Evolutionary conservation across 768 basidiomycete species (phyloP).

Genomic region (Floccularia luteovirens): DNA sequence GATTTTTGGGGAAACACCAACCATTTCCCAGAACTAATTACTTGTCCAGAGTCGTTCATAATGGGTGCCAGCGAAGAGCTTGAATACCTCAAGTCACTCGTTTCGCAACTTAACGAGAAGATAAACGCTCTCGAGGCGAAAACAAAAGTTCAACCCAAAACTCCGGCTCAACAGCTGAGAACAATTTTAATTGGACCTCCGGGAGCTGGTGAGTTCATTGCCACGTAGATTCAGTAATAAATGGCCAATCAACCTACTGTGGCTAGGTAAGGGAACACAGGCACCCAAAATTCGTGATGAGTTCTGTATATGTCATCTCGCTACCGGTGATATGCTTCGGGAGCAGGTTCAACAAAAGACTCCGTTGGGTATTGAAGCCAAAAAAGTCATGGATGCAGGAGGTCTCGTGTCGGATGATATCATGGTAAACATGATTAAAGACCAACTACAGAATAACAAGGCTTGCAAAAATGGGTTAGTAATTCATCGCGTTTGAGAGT

Average conservation of each 20-base stretch:
- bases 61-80: constrained; percentile 77
- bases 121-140: constrained; percentile 72
- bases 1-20: constrained; percentile 8
- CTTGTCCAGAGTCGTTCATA: too few relatives aligned
- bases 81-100: constrained; percentile 91
- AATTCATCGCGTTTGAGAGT: background rate
- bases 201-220: constrained; percentile 71
- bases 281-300: constrained; percentile 88
- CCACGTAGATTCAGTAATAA: background rate
- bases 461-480: constrained; percentile 93
- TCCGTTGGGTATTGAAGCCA: constrained; percentile 81
- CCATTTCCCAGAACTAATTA: background rate
- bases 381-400: constrained; percentile 96
- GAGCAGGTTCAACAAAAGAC: constrained; percentile 89
- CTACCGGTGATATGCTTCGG: constrained; percentile 98
- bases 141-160: constrained; percentile 43
- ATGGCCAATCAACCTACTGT: constrained; percentile 4
- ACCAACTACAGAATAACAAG: constrained; percentile 90
- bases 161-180: constrained; percentile 74
- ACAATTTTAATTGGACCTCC: constrained; percentile 95
- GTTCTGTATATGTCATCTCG: constrained; percentile 96
- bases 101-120: constrained; percentile 85
- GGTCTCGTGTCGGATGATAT: constrained; percentile 96
- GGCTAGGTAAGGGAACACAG: constrained; percentile 93
- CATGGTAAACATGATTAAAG: constrained; percentile 95